Base-by-base conservation (phyloP, 2,329 filamentous ascomycete genomes). In the Curvularia spicifera region DNA sequence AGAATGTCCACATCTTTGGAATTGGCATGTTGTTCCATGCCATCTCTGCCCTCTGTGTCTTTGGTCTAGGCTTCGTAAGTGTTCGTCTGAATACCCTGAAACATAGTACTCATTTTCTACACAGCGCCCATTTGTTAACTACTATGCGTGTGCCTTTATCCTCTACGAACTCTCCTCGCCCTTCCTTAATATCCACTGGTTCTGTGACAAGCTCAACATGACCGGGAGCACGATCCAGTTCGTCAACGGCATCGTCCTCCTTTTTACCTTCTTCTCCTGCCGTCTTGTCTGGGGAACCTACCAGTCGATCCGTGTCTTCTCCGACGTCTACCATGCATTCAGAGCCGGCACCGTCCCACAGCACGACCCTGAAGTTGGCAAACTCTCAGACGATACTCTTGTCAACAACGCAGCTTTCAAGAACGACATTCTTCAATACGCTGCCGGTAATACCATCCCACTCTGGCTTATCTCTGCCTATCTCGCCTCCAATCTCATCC, bases 171-270 rank as follows among this genome's bases (percentile, higher is more conserved):
- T 96, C 39, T 93, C 90, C 26, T 90, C 89, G 4, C 91, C 91
- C 7, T 93, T 95, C 77, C 83, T 95, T 57, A 96, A 96, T 74
- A 85, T 94, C 73, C 91, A 96, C 81, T 96, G 91, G 91, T 95
- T 95, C 81, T 91, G 90, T 78, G 91, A 96, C 78, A 96, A 96
- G 80, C 81, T 94, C 58, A 84, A 87, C 70, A 87, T 92, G 83
- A 95, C 91, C 0, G 91, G 91, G 35, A 87, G 88, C 20, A 83
- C 81, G 52, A 77, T 86, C 24, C 91, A 95, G 79, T 83, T 93
- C 28, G 87, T 91, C 77, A 95, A 95, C 70, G 91, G 91, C 67
- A 82, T 93, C 60, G 71, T 85, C 56, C 85, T 95, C 3, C 85
- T 94, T 51, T 76, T 81, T 64, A 91, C 85, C 47, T 95, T 95